phyloP scores from a whole-genome alignment of 148 eudicot genomes.

The Simmondsia chinensis region DNA sequence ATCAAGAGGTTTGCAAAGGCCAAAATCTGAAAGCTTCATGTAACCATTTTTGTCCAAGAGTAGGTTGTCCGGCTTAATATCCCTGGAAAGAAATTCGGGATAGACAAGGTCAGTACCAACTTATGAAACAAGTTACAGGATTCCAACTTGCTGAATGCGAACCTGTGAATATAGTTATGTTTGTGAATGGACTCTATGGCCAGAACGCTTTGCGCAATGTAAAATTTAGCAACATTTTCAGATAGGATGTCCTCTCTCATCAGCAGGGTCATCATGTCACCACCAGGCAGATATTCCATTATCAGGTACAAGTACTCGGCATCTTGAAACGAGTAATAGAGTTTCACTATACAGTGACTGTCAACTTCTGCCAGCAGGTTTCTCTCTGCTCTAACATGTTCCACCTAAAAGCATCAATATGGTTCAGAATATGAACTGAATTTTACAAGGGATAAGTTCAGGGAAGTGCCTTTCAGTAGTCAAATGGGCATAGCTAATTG shows the following conservation, averaged over 20 bases:
- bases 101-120: conserved; percentile 2
- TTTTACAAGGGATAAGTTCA: no score
- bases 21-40: conserved; percentile 98
- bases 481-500: no score
- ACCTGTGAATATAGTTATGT: conserved; percentile 94
- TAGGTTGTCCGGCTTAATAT: conserved; percentile 96
- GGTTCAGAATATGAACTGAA: conserved; percentile 6
- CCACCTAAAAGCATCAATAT: conserved; percentile 43
- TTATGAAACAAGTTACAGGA: no score
- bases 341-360: conserved; percentile 87
- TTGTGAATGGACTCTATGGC: conserved; percentile 97
- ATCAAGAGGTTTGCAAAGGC: conserved; percentile 95
- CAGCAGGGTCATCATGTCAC: conserved; percentile 93
- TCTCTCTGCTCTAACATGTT: conserved; percentile 95
- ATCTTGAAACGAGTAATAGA: conserved; percentile 95
- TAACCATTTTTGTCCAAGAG: conserved; percentile 90
- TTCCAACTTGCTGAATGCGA: conserved; percentile 10
- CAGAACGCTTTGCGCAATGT: conserved; percentile 86
- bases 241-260: conserved; percentile 90
- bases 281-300: conserved; percentile 97
- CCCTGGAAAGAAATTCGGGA: conserved; percentile 35
- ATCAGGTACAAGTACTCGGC: conserved; percentile 78
- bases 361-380: conserved; percentile 94
- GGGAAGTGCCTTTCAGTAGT: no score
- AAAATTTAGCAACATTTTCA: conserved; percentile 84